phyloP scores from a whole-genome alignment of 2,329 filamentous ascomycete species.

The Exophiala lecanii-corni region DNA sequence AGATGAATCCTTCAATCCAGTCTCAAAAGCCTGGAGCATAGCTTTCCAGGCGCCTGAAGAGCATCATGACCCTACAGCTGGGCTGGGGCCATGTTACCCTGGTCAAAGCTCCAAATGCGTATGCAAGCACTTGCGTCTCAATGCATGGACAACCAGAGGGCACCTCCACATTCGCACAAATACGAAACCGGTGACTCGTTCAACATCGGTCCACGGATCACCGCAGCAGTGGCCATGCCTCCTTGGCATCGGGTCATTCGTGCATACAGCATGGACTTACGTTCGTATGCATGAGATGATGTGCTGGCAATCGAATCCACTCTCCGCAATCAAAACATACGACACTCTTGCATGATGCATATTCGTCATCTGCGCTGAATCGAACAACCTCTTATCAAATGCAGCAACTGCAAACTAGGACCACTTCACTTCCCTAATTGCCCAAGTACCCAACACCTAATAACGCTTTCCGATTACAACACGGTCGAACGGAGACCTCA shows the following conservation, averaged over 20 bases:
- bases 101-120: too few relatives aligned
- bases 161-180: too few relatives aligned
- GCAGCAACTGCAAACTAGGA: too few relatives aligned
- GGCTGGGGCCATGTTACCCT: too few relatives aligned
- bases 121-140: too few relatives aligned
- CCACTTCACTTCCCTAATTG: too few relatives aligned
- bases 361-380: conserved; percentile 2
- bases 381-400: too few relatives aligned
- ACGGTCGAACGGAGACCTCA: neutral
- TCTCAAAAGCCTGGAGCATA: too few relatives aligned
- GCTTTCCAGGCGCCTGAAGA: too few relatives aligned
- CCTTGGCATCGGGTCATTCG: conserved; percentile 14
- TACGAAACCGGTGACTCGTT: neutral
- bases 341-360: conserved; percentile 16
- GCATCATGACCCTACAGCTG: too few relatives aligned
- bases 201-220: neutral
- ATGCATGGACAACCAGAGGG: too few relatives aligned
- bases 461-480: neutral
- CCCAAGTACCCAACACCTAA: neutral
- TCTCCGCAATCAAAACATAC: conserved; percentile 16
- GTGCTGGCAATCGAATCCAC: conserved; percentile 12
- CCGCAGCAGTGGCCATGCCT: neutral
- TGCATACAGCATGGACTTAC: conserved; percentile 1
- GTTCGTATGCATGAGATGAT: conserved; percentile 11
- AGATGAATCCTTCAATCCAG: too few relatives aligned